Evolutionary conservation across 1,284 basidiomycete species (phyloP).

Genomic region (Sporisorium reilianum): DNA sequence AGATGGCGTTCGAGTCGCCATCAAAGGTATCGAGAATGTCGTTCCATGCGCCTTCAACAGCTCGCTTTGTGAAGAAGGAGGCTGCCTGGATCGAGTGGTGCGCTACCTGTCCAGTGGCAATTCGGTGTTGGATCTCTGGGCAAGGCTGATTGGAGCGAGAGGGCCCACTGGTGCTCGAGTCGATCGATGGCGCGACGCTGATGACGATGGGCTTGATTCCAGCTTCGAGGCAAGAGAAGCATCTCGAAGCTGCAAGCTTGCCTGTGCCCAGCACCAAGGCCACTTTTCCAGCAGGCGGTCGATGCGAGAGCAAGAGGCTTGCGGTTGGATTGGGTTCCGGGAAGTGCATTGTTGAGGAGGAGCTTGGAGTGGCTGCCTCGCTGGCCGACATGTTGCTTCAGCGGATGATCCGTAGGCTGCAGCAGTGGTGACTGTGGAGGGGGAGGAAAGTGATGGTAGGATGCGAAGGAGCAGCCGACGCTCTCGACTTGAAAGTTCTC

Average conservation of each 20-base stretch:
- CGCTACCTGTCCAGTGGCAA: slow-evolving; percentile 74
- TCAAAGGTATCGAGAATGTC: slow-evolving; percentile 29
- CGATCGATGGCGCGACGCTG: slow-evolving; percentile 8
- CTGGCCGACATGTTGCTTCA: slow-evolving; percentile 4
- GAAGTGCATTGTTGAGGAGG: slow-evolving; percentile 21
- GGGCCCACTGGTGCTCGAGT: not conserved
- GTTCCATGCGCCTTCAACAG: slow-evolving; percentile 18
- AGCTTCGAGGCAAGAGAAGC: slow-evolving; percentile 84
- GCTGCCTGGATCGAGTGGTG: slow-evolving; percentile 17
- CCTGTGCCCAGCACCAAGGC: slow-evolving; percentile 80
- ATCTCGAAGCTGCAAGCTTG: slow-evolving; percentile 81
- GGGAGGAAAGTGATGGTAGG: not conserved
- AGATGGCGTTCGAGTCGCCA: slow-evolving; percentile 34
- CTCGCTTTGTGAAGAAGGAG: slow-evolving; percentile 10
- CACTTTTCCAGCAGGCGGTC: slow-evolving; percentile 37
- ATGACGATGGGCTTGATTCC: slow-evolving; percentile 80
- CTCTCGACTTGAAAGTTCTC: not conserved
- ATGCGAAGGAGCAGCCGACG: not conserved
- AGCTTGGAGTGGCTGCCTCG: not conserved
- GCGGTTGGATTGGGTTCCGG: slow-evolving; percentile 41
- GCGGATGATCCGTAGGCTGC: not conserved
- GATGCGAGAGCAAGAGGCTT: slow-evolving; percentile 49
- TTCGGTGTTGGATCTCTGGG: slow-evolving; percentile 73
- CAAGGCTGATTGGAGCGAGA: slow-evolving; percentile 70
- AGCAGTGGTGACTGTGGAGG: not conserved